Evolutionary conservation across 768 basidiomycete genomes (phyloP).

Genomic region (Termitomyces sp.): DNA sequence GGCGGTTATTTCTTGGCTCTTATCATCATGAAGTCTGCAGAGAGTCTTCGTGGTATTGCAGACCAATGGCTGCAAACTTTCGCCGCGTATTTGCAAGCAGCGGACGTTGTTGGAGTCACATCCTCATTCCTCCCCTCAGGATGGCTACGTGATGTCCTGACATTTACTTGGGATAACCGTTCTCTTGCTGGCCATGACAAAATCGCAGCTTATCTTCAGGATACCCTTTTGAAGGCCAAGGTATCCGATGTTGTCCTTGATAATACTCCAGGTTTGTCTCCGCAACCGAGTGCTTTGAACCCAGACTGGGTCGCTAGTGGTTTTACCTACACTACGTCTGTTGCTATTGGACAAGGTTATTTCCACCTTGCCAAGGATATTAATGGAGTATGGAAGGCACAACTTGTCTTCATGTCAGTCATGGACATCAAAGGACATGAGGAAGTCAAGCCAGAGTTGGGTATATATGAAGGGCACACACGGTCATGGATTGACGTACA

Average conservation of each 20-base stretch:
- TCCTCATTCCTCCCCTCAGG: constrained; percentile 27
- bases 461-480: constrained; percentile 29
- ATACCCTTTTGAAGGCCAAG: constrained; percentile 14
- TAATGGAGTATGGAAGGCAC: constrained; percentile 26
- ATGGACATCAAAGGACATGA: constrained; percentile 29
- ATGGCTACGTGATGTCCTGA: constrained; percentile 36
- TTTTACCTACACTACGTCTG: constrained; percentile 29
- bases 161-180: constrained; percentile 38
- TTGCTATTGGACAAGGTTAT: constrained; percentile 27
- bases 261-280: constrained; percentile 14
- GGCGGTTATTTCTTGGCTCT: neutral
- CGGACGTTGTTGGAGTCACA: constrained; percentile 16
- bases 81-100: constrained; percentile 11
- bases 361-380: constrained; percentile 23
- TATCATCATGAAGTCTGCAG: neutral
- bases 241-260: constrained; percentile 24
- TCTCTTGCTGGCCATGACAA: constrained; percentile 26
- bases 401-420: constrained; percentile 26
- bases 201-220: constrained; percentile 25
- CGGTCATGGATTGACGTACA: constrained; percentile 29
- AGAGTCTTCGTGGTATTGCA: neutral
- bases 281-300: constrained; percentile 12
- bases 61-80: constrained; percentile 23
- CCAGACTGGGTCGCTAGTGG: constrained; percentile 25
- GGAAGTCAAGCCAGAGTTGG: constrained; percentile 23